A percentile compares a stretch with the other conserved stretches of the same genome.
Evolutionary conservation across 306 rosid genomes (phyloP).

Genomic region (Vigna unguiculata): DNA sequence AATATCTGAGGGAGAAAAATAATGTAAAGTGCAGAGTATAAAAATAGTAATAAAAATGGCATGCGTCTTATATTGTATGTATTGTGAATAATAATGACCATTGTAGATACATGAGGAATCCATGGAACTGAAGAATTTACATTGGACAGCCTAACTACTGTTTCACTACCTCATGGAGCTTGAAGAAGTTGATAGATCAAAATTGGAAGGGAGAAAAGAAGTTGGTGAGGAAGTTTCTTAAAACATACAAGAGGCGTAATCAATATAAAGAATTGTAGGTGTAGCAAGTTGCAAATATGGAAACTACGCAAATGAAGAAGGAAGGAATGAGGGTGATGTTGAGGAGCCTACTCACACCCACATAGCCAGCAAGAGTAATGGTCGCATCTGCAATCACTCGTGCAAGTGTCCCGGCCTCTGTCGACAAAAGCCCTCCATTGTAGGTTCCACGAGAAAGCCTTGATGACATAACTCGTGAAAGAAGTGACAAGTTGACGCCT

Average conservation of each 20-base stretch:
- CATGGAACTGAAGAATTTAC: conserved; percentile 30
- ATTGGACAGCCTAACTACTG: conserved; percentile 19
- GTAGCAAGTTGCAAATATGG: conserved; percentile 78
- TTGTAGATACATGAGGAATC: neutral
- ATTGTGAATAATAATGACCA: neutral
- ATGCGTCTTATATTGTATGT: neutral
- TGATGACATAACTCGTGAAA: conserved; percentile 90
- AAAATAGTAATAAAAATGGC: neutral
- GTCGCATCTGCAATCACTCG: conserved; percentile 84
- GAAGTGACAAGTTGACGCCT: conserved; percentile 90
- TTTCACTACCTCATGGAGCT: conserved; percentile 21
- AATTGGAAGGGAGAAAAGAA: conserved; percentile 8
- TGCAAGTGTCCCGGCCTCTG: conserved; percentile 90
- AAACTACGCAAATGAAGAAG: conserved; percentile 69
- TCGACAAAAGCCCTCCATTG: conserved; percentile 81
- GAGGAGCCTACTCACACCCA: conserved; percentile 76
- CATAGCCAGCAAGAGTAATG: conserved; percentile 76
- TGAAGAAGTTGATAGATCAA: conserved; percentile 19
- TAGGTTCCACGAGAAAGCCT: conserved; percentile 91
- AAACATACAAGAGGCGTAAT: conserved; percentile 19
- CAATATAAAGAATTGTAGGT: conserved; percentile 85
- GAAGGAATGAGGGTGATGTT: conserved; percentile 80
- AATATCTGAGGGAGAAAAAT: no score
- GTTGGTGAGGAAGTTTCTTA: neutral
- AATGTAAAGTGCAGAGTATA: neutral